A percentile compares a stretch with the other conserved stretches of the same genome.
These are phyloP conservation scores for Phytopythium oedochilum DNA, from an alignment of 352 stramenopile genomes.

Conservation along the genomic window DNA sequence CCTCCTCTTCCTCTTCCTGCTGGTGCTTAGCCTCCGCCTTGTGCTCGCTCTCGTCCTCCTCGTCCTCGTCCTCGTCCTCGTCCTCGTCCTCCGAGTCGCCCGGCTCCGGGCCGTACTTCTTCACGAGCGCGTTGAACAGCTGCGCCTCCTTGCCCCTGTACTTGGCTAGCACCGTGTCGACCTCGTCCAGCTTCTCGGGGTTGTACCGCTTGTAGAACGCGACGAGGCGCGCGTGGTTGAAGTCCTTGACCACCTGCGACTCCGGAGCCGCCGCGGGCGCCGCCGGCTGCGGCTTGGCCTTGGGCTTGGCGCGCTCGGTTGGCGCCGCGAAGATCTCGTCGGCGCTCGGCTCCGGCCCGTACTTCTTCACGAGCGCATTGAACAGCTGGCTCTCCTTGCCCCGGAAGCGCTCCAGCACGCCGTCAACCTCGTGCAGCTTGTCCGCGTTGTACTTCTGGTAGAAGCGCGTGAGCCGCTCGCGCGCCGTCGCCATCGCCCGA, in stretches of 20 bases:
- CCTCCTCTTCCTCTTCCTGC: slow-evolving; percentile 18
- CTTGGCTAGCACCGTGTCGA: slow-evolving; percentile 56
- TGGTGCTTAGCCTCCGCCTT: slow-evolving; percentile 7
- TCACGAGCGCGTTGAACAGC: slow-evolving; percentile 76
- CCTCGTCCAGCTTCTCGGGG: slow-evolving; percentile 67
- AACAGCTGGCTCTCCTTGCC: slow-evolving; percentile 73
- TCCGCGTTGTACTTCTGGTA: slow-evolving; percentile 84
- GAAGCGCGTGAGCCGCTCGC: slow-evolving; percentile 72
- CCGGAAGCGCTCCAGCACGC: slow-evolving; percentile 76
- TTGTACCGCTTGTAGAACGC: slow-evolving; percentile 87
- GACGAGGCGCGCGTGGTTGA: slow-evolving; percentile 61
- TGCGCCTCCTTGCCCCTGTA: slow-evolving; percentile 81
- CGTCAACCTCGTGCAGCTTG: slow-evolving; percentile 82
- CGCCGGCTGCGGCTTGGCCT: slow-evolving; percentile 9
- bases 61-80: slow-evolving; percentile 33
- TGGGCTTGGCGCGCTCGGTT: slow-evolving; percentile 5
- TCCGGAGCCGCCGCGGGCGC: slow-evolving; percentile 11
- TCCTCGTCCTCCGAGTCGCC: slow-evolving; percentile 70
- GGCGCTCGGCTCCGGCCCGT: slow-evolving; percentile 60
- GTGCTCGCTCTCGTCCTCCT: slow-evolving; percentile 11
- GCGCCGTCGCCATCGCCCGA: slow-evolving; percentile 42
- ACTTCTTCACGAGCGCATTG: slow-evolving; percentile 76
- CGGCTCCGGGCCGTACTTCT: slow-evolving; percentile 82
- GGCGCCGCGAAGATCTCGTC: slow-evolving; percentile 32
- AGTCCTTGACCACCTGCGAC: slow-evolving; percentile 27